These are phyloP conservation scores for Oryza glumipatula DNA, from an alignment of 176 grass and related monocot genomes.

Conservation along the genomic window DNA sequence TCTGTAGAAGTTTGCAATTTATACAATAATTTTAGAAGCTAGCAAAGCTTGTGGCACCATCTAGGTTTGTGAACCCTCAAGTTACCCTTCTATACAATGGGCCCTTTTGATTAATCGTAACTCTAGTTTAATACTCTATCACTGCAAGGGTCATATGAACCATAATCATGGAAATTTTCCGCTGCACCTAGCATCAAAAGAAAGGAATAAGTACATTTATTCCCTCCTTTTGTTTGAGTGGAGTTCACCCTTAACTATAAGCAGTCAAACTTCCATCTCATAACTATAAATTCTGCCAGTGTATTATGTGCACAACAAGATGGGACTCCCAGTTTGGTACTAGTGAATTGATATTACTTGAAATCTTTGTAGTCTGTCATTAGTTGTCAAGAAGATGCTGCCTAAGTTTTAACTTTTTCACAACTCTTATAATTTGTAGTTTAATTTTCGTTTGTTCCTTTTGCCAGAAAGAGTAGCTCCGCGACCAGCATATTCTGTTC, in stretches of 20 bases:
- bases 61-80: background rate
- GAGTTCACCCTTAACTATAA: background rate
- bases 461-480: slow-evolving; percentile 12
- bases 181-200: background rate
- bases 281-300: background rate
- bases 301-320: no score
- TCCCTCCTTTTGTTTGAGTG: background rate
- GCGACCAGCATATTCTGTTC: slow-evolving; percentile 46
- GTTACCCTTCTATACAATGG: background rate
- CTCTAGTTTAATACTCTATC: background rate
- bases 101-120: background rate
- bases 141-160: background rate
- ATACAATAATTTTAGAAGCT: background rate
- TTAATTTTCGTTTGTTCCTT: slow-evolving; percentile 31
- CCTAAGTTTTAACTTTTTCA: background rate
- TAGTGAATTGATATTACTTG: background rate
- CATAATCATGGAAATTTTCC: background rate
- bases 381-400: background rate
- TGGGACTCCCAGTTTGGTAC: background rate
- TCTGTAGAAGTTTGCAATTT: background rate
- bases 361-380: background rate
- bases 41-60: background rate
- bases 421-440: slow-evolving; percentile 23
- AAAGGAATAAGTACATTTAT: background rate
- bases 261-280: background rate